Percentiles rank a stretch among this genome's conserved stretches.
These are phyloP conservation scores for Halophytophthora batemanensis DNA, from an alignment of 352 stramenopile genomes.

Conservation along the genomic window DNA sequence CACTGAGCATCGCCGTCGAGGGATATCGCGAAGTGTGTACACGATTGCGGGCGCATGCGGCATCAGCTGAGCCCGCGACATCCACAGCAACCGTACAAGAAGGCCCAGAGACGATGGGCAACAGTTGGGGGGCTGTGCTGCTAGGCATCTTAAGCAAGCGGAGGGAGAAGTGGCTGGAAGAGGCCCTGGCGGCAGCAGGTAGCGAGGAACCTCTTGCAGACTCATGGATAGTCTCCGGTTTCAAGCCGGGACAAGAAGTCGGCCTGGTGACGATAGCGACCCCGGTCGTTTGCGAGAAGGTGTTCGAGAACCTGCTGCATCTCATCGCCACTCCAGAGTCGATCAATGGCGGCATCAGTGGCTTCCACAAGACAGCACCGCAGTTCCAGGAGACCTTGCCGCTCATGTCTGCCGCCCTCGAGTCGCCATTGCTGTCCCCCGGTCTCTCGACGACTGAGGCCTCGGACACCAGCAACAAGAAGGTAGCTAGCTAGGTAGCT, in stretches of 20 bases:
- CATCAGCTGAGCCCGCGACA: not conserved
- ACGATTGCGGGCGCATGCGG: slow-evolving; percentile 2
- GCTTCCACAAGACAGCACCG: slow-evolving; percentile 7
- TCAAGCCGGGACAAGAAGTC: slow-evolving; percentile 21
- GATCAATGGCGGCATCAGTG: slow-evolving; percentile 7
- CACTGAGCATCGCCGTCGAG: slow-evolving; percentile 38
- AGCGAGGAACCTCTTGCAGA: slow-evolving; percentile 15
- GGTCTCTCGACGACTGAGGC: slow-evolving; percentile 10
- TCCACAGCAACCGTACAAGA: slow-evolving; percentile 1
- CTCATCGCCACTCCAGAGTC: slow-evolving; percentile 43
- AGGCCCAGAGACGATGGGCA: slow-evolving; percentile 15
- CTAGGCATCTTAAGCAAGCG: slow-evolving; percentile 28
- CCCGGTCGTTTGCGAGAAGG: slow-evolving; percentile 30
- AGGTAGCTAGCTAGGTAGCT: no score
- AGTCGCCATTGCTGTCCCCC: not conserved
- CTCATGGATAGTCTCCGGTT: slow-evolving; percentile 21
- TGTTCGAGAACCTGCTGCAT: slow-evolving; percentile 53
- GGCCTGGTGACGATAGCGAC: slow-evolving; percentile 26
- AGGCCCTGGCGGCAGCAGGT: slow-evolving; percentile 12
- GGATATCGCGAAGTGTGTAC: slow-evolving; percentile 44
- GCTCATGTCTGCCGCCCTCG: slow-evolving; percentile 14
- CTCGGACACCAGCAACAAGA: slow-evolving; percentile 9
- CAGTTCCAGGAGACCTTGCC: slow-evolving; percentile 22
- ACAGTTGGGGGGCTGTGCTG: slow-evolving; percentile 44
- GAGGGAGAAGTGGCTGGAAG: slow-evolving; percentile 35